Evolutionary conservation across 176 grass and related monocot genomes (phyloP), one percentile per base, ranked within the genome.

Genomic region (Musa acuminata): DNA sequence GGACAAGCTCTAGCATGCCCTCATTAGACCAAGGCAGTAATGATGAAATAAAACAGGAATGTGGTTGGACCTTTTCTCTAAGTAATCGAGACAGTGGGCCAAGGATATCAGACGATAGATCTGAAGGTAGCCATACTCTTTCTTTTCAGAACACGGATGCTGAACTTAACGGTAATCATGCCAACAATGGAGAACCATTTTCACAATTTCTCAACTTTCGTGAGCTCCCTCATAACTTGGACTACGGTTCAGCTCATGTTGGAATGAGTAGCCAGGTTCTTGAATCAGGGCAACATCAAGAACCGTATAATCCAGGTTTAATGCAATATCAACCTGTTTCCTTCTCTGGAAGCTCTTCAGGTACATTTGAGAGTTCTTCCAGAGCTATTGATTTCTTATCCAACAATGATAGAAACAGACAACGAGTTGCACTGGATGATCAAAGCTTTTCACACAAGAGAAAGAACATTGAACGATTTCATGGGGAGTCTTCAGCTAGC

Each of bases 401-500:
- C 26, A 35, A 69, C 13, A 53, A 57, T 58, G 50, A 11, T 79
- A 53, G 77, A 55, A 19, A 23, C 3, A 55, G 77, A 58, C 77
- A 70, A 58, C 26, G 8, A 43, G 66, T 43, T 29, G 19, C 35
- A 21, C 22, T 20, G 21, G 53, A 50, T 50, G 35, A 27, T 50
- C 29, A 48, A 20, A n/a, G 8, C 69, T 73, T 11, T 11, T 80
- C 69, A 24, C 21, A 19, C 69, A 80, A 80, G 55, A 72, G 78
- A 80, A 80, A 80, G 55, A 80, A 25, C 19, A 64, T 80, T 13
- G 69, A 72, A n/a, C 57, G 8, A 72, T 27, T 9, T 72, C 53
- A n/a, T 80, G 78, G 69, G 14, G 53, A 72, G 69, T 72, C 69
- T 80, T 80, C 69, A 17, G 8, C 55, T 9, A 52, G 69, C 64